These are phyloP conservation scores for Mortierella sp. DNA, from an alignment of 371 early-diverging fungal genomes.

Conservation along the genomic window DNA sequence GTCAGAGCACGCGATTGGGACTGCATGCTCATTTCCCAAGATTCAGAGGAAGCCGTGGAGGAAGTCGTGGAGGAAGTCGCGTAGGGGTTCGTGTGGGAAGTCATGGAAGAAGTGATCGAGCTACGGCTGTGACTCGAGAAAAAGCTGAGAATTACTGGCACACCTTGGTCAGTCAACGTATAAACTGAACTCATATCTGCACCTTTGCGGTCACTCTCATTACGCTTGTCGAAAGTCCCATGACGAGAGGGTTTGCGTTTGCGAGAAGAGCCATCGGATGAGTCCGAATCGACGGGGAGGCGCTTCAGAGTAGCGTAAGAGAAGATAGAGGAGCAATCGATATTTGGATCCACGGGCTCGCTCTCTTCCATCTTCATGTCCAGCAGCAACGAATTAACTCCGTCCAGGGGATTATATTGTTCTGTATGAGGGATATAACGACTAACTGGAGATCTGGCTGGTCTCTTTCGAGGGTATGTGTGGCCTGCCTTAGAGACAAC, in stretches of 20 bases:
- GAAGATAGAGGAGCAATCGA: conserved; percentile 37
- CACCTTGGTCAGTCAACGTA: conserved; percentile 60
- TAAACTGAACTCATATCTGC: conserved; percentile 52
- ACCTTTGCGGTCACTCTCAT: conserved; percentile 63
- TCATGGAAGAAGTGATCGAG: conserved; percentile 44
- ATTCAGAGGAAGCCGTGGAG: conserved; percentile 22
- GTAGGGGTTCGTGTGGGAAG: too few relatives aligned
- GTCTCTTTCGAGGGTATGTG: background rate
- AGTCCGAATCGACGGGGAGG: conserved; percentile 42
- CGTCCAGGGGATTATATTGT: conserved; percentile 14
- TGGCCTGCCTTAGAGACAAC: conserved; percentile 43
- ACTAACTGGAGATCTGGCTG: conserved; percentile 36
- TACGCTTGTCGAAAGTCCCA: conserved; percentile 71
- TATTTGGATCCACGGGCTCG: conserved; percentile 39
- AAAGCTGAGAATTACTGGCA: conserved; percentile 50
- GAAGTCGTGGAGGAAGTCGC: too few relatives aligned
- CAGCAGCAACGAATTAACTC: conserved; percentile 54
- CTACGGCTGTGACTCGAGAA: conserved; percentile 32
- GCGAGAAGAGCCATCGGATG: conserved; percentile 38
- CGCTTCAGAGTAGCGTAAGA: conserved; percentile 17
- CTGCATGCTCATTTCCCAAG: conserved; percentile 3
- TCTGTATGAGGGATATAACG: conserved; percentile 42
- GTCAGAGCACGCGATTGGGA: conserved; percentile 24
- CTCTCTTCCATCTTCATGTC: conserved; percentile 51
- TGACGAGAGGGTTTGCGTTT: conserved; percentile 42